Base-by-base conservation (phyloP, 371 early-diverging fungal species). In the Ordospora colligata region DNA sequence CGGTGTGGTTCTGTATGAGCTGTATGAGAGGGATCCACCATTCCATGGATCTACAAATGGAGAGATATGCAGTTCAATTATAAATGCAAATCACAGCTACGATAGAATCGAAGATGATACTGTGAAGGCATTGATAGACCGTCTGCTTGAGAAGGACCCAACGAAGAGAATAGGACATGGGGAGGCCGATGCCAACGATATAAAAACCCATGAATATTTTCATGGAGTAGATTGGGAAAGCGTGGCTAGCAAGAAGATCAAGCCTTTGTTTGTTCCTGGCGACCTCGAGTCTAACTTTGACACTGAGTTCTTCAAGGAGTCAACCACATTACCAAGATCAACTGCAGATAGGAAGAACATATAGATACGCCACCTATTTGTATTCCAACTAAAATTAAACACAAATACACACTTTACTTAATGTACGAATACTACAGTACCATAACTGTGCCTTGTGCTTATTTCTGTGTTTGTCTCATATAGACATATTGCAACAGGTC, bases 1-100 rank as follows among this genome's bases (percentile, higher is more conserved):
- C 9, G 98, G 97, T 4, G 93, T 94, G 0, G 92, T 97, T 75
- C 90, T 96, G 88, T 97, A 91, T 83, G 96, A 95, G 82, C 92
- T 96, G 92, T 83, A 93, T 84, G 89, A 75, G 9, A 71, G 42
- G 19, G 92, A 92, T 77, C 93, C 93, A 17, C 96, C 96, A 17
- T 96, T 84, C 74, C 11, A 25, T 17, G 82, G 77, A 0, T 17
- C 63, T 11, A 81, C 80, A 17, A 62, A 43, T 46, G 58, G 69
- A 21, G 54, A 75, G 43, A 73, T 79, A 9, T 32, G 46, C 19
- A 23, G 21, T 0, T 44, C 64, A 9, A 79, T 83, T 3, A 17
- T 71, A 4, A 22, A 77, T 40, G 70, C 73, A 21, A 47, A 53
- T 14, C 63, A 73, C 11, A 45, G 71, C 8, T 70, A 62, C 27